These are phyloP conservation scores for Dryadomyces quercus-mongolicae DNA, from an alignment of 2,329 filamentous ascomycete genomes.

Conservation along the genomic window DNA sequence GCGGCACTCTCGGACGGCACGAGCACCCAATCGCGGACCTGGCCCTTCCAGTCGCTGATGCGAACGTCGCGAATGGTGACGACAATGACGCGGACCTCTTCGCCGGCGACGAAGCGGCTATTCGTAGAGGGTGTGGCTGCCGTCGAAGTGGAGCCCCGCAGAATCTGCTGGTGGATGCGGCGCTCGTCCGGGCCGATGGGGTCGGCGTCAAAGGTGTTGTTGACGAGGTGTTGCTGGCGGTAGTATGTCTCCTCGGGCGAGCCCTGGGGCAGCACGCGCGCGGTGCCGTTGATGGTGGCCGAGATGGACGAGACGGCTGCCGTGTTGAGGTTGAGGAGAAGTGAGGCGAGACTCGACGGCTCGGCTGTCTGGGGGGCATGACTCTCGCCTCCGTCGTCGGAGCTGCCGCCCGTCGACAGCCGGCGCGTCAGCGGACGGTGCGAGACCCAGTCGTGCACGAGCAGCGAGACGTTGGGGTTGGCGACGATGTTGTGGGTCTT, in stretches of 20 bases:
- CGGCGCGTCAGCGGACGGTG: conserved; percentile 67
- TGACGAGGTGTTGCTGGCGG: conserved; percentile 71
- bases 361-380: conserved; percentile 37
- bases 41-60: conserved; percentile 93
- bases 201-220: conserved; percentile 72
- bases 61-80: conserved; percentile 75
- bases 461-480: conserved; percentile 79
- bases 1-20: too few species aligned
- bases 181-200: conserved; percentile 22
- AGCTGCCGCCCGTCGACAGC: conserved; percentile 50
- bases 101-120: conserved; percentile 62
- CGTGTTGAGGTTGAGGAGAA: conserved; percentile 85
- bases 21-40: conserved; percentile 67
- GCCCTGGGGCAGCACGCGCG: conserved; percentile 57
- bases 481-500: conserved; percentile 71
- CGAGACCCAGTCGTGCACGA: conserved; percentile 97
- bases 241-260: conserved; percentile 79
- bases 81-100: conserved; percentile 77
- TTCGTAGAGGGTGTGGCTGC: conserved; percentile 23
- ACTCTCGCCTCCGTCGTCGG: conserved; percentile 23
- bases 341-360: conserved; percentile 61
- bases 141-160: conserved; percentile 18
- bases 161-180: conserved; percentile 21
- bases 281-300: conserved; percentile 86
- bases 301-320: conserved; percentile 79